A percentile compares a stretch with the other conserved stretches of the same genome.
Conservation (phyloP, 2,329 filamentous ascomycete genomes). For the Tolypocladium pustulatum region DNA sequence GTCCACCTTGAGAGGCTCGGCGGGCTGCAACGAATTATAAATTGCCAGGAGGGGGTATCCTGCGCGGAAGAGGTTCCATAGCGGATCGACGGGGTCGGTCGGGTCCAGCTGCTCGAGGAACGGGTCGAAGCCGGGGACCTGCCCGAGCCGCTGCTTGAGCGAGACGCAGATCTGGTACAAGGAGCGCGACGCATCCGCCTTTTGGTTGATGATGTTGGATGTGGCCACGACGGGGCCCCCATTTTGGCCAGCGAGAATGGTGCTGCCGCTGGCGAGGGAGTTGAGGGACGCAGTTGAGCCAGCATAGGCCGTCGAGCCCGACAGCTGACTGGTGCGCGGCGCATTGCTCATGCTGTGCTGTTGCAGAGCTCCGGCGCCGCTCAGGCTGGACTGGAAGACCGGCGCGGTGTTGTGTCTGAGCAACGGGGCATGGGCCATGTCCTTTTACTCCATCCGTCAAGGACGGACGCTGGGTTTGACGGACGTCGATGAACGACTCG, state of each 20-base stretch:
- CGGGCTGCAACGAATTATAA: slow-evolving; percentile 75
- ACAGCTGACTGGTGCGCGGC: slow-evolving; percentile 50
- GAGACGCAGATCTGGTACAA: slow-evolving; percentile 92
- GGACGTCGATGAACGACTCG: not conserved
- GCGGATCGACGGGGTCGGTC: slow-evolving; percentile 69
- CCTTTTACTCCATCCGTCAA: slow-evolving; percentile 32
- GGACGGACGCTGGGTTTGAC: slow-evolving; percentile 2
- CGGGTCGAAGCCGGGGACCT: slow-evolving; percentile 73
- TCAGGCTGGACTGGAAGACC: slow-evolving; percentile 38
- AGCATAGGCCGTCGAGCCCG: slow-evolving; percentile 47
- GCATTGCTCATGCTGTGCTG: slow-evolving; percentile 40
- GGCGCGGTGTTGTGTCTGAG: slow-evolving; percentile 49
- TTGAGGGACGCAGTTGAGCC: slow-evolving; percentile 42
- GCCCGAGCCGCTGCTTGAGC: slow-evolving; percentile 68
- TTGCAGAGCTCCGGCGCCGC: slow-evolving; percentile 32
- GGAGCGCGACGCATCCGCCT: slow-evolving; percentile 81
- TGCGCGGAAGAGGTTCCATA: slow-evolving; percentile 79
- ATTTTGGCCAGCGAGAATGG: slow-evolving; percentile 30
- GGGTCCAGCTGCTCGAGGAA: slow-evolving; percentile 64
- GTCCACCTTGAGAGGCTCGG: slow-evolving; percentile 57
- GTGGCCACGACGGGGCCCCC: slow-evolving; percentile 62
- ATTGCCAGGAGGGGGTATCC: slow-evolving; percentile 79
- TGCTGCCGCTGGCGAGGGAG: slow-evolving; percentile 34
- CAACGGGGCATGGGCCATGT: slow-evolving; percentile 50
- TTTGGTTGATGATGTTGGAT: slow-evolving; percentile 94